Evolutionary conservation across 768 basidiomycete genomes (phyloP), one percentile per base, ranked within the genome.

Genomic region (Psilocybe subaeruginosa): DNA sequence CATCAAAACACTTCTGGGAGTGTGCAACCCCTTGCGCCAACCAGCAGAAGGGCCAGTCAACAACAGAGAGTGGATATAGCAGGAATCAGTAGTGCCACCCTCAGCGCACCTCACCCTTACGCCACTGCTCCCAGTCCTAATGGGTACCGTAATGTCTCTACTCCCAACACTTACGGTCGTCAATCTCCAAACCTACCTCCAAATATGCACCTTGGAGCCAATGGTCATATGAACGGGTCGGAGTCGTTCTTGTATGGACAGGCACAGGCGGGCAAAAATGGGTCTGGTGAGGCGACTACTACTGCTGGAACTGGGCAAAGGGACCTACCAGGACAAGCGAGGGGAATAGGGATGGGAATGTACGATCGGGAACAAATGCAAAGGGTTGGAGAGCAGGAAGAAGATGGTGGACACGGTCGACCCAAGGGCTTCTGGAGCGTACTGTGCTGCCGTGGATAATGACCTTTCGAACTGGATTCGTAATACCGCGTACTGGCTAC

Each of bases 231-330:
- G 59, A 87, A 85, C 55, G 81, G 81, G 30, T 86, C 89, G 5
- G 91, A 91, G 58, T 85, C 89, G 30, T 88, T 87, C 77, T 69
- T 89, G 69, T 91, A 91, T 66, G 84, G 82, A 47, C 86, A 84
- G 63, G 70, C 65, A 8, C 79, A 78, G 55, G 73, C 71, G 7
- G 81, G 77, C 58, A 88, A 86, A 72, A 79, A 78, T 65, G 77
- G 77, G 47, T 77, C 82, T 11, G 77, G 84, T 50, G 86, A 87
- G 56, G 80, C 79, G 45, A 80, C 82, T 17, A 84, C 83, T 59
- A 59, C 80, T 54, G 48, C 60, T 19, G 80, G 76, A 30, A 76
- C 72, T 35, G 78, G 72, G 41, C 73, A 73, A 14, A 71, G 76
- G 30, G 73, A 77, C 49, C 51, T 76, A 51, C 67, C 68, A 56